Percentiles rank a stretch among this genome's conserved stretches.
phyloP scores from a whole-genome alignment of 73 alveolate species.

The Urostyla sp. region DNA sequence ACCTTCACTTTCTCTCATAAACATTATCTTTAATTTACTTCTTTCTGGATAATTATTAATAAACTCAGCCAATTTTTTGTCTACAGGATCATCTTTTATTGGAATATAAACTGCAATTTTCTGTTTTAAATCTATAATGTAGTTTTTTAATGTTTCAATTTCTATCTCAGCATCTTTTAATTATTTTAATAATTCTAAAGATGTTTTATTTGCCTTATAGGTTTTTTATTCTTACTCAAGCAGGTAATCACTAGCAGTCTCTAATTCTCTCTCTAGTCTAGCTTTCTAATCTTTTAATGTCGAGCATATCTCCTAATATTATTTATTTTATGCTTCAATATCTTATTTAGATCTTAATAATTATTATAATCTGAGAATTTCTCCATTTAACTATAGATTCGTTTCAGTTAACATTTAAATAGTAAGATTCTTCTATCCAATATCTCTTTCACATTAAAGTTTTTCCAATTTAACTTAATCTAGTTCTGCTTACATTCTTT shows the following conservation, averaged over 20 bases:
- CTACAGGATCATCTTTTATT: constrained; percentile 69
- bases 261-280: constrained; percentile 52
- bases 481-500: constrained; percentile 22
- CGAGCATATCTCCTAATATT: neutral
- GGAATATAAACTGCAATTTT: constrained; percentile 64
- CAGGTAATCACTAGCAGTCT: constrained; percentile 54
- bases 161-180: constrained; percentile 57
- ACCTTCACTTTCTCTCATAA: constrained; percentile 76
- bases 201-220: constrained; percentile 34
- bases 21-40: constrained; percentile 70
- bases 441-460: neutral
- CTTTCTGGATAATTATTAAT: constrained; percentile 72
- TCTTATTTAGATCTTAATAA: constrained; percentile 20
- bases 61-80: constrained; percentile 68
- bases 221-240: constrained; percentile 60
- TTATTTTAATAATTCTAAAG: constrained; percentile 17
- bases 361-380: neutral
- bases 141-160: constrained; percentile 47
- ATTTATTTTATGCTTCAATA: constrained; percentile 1
- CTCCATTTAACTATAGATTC: constrained; percentile 4
- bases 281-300: constrained; percentile 21
- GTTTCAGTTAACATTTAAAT: constrained; percentile 7
- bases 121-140: constrained; percentile 56
- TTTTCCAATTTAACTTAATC: constrained; percentile 33
- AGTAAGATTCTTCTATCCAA: constrained; percentile 20